Percentiles rank a stretch among this genome's conserved stretches.
phyloP scores from a whole-genome alignment of 1,139 yeast genomes.

The Geotrichum candidum region DNA sequence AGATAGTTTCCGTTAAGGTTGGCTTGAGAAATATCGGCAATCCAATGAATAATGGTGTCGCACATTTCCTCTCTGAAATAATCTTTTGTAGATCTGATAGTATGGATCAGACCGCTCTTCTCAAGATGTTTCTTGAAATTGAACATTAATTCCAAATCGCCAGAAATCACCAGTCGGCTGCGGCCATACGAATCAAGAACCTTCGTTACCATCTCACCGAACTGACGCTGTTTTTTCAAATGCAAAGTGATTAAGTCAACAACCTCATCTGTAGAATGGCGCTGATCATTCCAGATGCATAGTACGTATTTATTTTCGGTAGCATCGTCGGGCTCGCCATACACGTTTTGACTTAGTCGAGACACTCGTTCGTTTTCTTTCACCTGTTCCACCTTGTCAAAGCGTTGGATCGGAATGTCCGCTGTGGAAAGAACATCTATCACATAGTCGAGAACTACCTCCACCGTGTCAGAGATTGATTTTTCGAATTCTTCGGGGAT shows the following conservation, averaged over 20 bases:
- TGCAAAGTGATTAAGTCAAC: conserved; percentile 58
- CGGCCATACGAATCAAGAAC: conserved; percentile 61
- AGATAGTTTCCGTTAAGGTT: conserved; percentile 49
- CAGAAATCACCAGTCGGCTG: conserved; percentile 58
- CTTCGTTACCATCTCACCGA: conserved; percentile 68
- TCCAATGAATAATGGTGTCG: conserved; percentile 62
- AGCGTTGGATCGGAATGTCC: conserved; percentile 37
- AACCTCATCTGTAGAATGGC: conserved; percentile 69
- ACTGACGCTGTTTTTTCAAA: conserved; percentile 58
- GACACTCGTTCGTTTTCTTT: conserved; percentile 31
- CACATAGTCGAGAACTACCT: conserved; percentile 60
- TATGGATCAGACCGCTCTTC: conserved; percentile 59
- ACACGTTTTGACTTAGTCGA: conserved; percentile 35
- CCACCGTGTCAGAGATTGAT: conserved; percentile 41
- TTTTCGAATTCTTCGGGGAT: conserved; percentile 30
- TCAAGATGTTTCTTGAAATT: conserved; percentile 50
- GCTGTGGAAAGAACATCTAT: conserved; percentile 59
- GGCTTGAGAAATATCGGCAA: conserved; percentile 53
- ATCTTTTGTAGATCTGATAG: conserved; percentile 64
- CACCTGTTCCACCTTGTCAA: conserved; percentile 25
- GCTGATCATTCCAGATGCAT: conserved; percentile 71
- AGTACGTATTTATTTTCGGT: conserved; percentile 47
- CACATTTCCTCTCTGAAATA: conserved; percentile 78
- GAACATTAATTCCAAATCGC: conserved; percentile 45
- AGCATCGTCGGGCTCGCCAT: conserved; percentile 45